These are phyloP conservation scores for Piromyces finnis DNA, from an alignment of 192 early-diverging fungal species.

Conservation along the genomic window DNA sequence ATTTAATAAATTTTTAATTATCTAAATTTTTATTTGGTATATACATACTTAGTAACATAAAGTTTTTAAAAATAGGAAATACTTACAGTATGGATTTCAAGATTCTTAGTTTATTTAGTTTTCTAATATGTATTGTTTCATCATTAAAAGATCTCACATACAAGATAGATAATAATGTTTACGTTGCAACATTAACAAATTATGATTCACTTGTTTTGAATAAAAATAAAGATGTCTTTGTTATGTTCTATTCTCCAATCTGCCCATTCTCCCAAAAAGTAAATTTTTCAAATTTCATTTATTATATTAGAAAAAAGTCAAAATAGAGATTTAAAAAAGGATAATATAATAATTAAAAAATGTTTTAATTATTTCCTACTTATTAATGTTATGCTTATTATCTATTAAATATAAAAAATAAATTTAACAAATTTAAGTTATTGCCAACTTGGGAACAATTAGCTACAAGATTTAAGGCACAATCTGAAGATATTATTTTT, in stretches of 20 bases:
- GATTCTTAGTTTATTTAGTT: not conserved
- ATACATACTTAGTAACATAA: too few relatives aligned
- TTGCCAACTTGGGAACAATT: not conserved
- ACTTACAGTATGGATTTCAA: not conserved
- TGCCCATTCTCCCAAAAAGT: not conserved
- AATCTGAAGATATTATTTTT: not conserved
- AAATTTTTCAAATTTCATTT: too few relatives aligned
- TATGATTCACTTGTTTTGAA: not conserved
- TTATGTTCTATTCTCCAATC: not conserved
- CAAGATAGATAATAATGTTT: not conserved
- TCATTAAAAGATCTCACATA: not conserved
- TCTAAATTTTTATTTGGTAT: too few relatives aligned
- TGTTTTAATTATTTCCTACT: too few relatives aligned
- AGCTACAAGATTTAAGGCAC: not conserved
- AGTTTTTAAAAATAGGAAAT: too few relatives aligned
- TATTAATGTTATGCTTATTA: too few relatives aligned
- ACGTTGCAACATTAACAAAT: not conserved
- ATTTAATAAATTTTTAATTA: too few relatives aligned
- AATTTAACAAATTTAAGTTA: not conserved
- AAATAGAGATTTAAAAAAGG: too few relatives aligned
- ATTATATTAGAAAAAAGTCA: too few relatives aligned
- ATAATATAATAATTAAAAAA: too few relatives aligned
- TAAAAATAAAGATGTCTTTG: not conserved
- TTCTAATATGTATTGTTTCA: not conserved
- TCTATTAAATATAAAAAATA: too few relatives aligned